Percentiles rank a stretch among this genome's conserved stretches.
phyloP scores from a whole-genome alignment of 164 flowering plant species.

The Annona squamosa region DNA sequence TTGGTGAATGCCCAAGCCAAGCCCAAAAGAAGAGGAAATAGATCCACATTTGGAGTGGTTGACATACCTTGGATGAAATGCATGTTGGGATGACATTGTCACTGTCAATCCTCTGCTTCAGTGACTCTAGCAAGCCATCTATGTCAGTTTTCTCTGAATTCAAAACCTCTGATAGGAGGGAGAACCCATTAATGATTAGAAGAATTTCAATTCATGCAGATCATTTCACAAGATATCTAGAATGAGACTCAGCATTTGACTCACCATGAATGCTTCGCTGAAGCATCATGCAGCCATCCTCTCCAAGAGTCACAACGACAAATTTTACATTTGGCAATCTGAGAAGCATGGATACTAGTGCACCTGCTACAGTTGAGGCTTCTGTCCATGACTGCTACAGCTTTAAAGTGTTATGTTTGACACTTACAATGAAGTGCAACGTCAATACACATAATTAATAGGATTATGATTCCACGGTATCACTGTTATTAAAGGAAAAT shows the following conservation, averaged over 20 bases:
- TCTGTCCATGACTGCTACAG: constrained; percentile 61
- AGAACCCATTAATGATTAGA: constrained; percentile 4
- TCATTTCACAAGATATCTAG: neutral
- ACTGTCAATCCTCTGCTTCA: constrained; percentile 43
- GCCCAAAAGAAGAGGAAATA: too few species aligned
- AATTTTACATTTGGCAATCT: constrained; percentile 61
- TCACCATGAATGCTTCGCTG: constrained; percentile 55
- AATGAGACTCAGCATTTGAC: constrained; percentile 1
- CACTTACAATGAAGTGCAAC: neutral
- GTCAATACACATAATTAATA: too few species aligned
- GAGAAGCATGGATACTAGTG: constrained; percentile 71
- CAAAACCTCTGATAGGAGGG: constrained; percentile 26
- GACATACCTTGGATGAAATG: constrained; percentile 38
- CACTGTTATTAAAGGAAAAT: too few species aligned
- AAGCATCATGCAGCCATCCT: constrained; percentile 81
- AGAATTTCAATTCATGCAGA: constrained; percentile 4
- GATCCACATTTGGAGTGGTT: too few species aligned
- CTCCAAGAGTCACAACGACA: constrained; percentile 83
- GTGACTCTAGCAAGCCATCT: constrained; percentile 37
- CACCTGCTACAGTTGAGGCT: constrained; percentile 58
- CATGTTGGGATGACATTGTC: constrained; percentile 39
- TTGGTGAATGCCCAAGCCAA: too few species aligned
- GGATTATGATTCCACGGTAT: too few species aligned
- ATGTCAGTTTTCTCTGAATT: constrained; percentile 46
- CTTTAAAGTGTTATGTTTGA: neutral